These are phyloP conservation scores for Cercospora sp. DNA, from an alignment of 2,329 filamentous ascomycete genomes.

Conservation along the genomic window DNA sequence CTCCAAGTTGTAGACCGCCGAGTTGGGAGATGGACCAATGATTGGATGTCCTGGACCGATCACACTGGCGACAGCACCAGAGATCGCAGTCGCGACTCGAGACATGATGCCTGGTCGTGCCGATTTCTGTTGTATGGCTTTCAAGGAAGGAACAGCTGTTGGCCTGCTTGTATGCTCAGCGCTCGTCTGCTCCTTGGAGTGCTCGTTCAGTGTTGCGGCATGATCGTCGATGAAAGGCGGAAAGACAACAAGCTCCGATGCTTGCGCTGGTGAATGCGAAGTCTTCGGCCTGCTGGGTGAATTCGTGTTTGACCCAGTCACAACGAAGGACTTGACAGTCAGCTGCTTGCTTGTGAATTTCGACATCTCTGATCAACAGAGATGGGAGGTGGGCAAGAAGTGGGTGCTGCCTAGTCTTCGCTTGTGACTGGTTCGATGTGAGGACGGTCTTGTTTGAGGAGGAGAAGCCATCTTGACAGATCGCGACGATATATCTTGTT, in stretches of 20 bases:
- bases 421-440: neutral
- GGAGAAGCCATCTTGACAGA: neutral
- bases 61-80: neutral
- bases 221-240: neutral
- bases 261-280: neutral
- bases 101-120: neutral
- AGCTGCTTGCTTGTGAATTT: neutral
- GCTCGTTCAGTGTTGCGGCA: neutral
- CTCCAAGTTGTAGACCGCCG: neutral
- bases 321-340: neutral
- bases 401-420: neutral
- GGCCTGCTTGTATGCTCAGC: neutral
- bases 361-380: slow-evolving; percentile 12
- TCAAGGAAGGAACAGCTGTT: neutral
- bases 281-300: neutral
- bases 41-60: neutral
- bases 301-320: neutral
- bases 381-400: neutral
- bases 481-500: neutral
- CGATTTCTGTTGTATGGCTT: neutral
- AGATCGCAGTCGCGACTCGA: neutral
- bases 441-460: neutral
- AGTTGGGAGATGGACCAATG: neutral
- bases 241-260: neutral
- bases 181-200: neutral